Base-by-base conservation (phyloP, 2,329 filamentous ascomycete species). In the Aspergillus bombycis region DNA sequence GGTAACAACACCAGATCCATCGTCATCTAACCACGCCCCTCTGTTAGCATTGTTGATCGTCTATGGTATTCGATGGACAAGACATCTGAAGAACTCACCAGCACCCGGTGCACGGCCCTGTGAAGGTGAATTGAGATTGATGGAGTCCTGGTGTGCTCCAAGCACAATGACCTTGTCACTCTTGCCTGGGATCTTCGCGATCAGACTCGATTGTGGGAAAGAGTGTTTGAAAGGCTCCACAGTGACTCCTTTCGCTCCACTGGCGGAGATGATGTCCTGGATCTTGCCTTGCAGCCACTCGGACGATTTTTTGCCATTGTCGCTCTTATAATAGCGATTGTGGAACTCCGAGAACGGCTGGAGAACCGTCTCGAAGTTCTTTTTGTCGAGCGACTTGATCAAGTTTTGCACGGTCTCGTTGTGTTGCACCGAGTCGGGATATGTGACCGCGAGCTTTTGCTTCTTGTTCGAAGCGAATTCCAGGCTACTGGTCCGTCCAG, bases 311-410 rank as follows among this genome's bases (percentile, higher is more conserved):
- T 45, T 54, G 5, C 58, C 58, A 32, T 60, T n/a, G 26, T 60
- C 26, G 10, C 48, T 60, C 16, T 43, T 60, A 16, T 45, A 60
- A 26, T 54, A 54, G 11, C 58, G 58, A 32, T 60, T 60, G 19
- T 60, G 58, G 26, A 60, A 60, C 16, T 43, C 48, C 14, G 46
- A 30, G 58, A 60, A 60, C 8, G 58, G 48, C 36, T 60, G 46
- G 10, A 60, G 58, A 21, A 53, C 34, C 4, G 32, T 26, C 30
- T 53, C 12, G 36, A 60, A 60, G 34, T 60, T 54, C 34, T 46
- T 52, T 38, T 60, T 53, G 48, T 54, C 34, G 23, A 60, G n/a
- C 36, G 38, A 23, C 19, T 50, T n/a, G 36, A 60, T 54, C 23
- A 60, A 3, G 7, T 34, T 30, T 4, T 54, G 10, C 26, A 60